Evolutionary conservation across 2,329 filamentous ascomycete species (phyloP).

Genomic region (Aspergillus proliferans): DNA sequence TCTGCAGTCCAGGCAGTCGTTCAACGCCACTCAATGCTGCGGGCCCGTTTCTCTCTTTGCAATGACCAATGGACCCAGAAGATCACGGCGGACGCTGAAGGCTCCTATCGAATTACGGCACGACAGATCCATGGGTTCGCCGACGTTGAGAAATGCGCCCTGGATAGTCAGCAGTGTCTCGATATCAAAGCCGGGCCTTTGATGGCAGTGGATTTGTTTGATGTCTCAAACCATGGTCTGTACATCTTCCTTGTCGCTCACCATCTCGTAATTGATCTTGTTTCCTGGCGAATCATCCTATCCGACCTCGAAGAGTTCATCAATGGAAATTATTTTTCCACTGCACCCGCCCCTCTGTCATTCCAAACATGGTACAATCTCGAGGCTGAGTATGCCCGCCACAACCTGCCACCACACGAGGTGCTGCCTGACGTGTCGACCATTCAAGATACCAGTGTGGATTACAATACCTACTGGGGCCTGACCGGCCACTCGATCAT

Average conservation of each 20-base stretch:
- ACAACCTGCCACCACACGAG: neutral
- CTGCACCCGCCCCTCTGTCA: constrained; percentile 25
- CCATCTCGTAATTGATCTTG: constrained; percentile 9
- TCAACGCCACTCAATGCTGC: constrained; percentile 18
- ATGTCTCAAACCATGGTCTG: neutral
- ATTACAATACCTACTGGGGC: constrained; percentile 49
- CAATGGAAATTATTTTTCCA: constrained; percentile 29
- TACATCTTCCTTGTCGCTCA: constrained; percentile 4
- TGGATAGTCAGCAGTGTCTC: neutral
- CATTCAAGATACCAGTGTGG: neutral
- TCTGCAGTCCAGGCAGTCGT: constrained; percentile 11
- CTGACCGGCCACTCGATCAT: constrained; percentile 43
- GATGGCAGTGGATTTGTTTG: constrained; percentile 1
- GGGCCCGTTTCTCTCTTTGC: constrained; percentile 3
- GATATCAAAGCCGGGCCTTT: constrained; percentile 3
- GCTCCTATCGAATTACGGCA: neutral
- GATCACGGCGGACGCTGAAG: neutral
- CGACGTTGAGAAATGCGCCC: neutral
- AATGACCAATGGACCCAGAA: constrained; percentile 4
- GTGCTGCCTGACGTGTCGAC: neutral
- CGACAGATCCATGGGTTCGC: neutral
- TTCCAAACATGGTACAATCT: constrained; percentile 6
- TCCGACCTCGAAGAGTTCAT: constrained; percentile 25
- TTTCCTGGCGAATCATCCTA: constrained; percentile 11
- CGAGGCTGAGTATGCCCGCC: constrained; percentile 57